These are phyloP conservation scores for Aspergillus olivimuriae DNA, from an alignment of 495 filamentous ascomycete species.

Conservation along the genomic window DNA sequence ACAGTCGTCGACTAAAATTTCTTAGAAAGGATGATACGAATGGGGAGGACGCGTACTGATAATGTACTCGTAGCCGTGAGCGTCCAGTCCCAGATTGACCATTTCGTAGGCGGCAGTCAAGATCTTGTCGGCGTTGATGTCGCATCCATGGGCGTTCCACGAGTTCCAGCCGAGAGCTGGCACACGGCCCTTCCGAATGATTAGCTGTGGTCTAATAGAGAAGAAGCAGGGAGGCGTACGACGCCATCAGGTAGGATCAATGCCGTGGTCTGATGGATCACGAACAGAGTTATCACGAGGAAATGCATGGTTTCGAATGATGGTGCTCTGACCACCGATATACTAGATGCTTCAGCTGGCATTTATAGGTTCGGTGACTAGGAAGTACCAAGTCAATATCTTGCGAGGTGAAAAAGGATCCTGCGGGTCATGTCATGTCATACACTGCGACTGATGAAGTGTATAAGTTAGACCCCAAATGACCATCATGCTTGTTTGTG, in stretches of 20 bases:
- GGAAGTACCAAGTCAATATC: too few species aligned
- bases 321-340: too few species aligned
- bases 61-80: conserved; percentile 63
- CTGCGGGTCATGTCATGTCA: too few species aligned
- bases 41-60: conserved; percentile 38
- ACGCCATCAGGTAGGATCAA: conserved; percentile 22
- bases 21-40: conserved; percentile 7
- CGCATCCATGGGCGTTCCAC: conserved; percentile 55
- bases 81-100: conserved; percentile 48
- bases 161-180: conserved; percentile 57
- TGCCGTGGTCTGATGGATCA: too few species aligned
- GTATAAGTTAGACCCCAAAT: too few species aligned
- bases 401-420: too few species aligned
- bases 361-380: too few species aligned
- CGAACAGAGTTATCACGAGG: too few species aligned
- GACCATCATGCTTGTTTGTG: too few species aligned
- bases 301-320: too few species aligned
- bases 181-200: conserved; percentile 30
- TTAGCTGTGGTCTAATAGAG: neutral
- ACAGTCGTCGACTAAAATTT: conserved; percentile 48
- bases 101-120: conserved; percentile 46
- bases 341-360: too few species aligned
- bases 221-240: conserved; percentile 11
- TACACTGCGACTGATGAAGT: too few species aligned
- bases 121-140: conserved; percentile 47